Evolutionary conservation across 441 rosid species (phyloP), one percentile per base, ranked within the genome.

Genomic region (Erodium trifolium): DNA sequence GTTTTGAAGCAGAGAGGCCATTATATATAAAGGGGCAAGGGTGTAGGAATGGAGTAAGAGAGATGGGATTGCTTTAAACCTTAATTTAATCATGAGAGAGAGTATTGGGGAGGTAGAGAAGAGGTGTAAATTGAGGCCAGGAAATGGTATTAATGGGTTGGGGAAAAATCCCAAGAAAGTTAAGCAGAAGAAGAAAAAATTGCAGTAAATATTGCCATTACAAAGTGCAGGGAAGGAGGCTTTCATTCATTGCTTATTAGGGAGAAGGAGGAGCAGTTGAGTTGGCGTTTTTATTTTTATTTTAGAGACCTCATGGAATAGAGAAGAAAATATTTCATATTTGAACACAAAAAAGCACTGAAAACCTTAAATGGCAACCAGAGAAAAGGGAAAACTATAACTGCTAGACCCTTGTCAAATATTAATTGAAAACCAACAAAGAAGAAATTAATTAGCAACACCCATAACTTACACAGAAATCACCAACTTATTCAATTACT

Each of bases 61-160:
- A 34, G 37, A 34, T 34, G 37, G 37, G 37, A 34, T 34, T 34
- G 37, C 37, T 82, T 88, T 81, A 86, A 91, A 85, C 86, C 86
- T 81, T 85, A 82, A 83, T 82, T 91, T 73, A 91, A 93, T 91
- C 84, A 79, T 69, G 85, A 78, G 74, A 73, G 77, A 79, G 82
- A 77, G 87, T 57, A 2, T 17, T 18, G 37, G 37, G 37, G 37
- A 34, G 63, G 63, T 57, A 57, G 63, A 57, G 37, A 57, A 17
- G 23, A 57, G 63, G 63, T 57, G 63, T 83, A 84, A 88, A 86
- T 87, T 84, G 83, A 57, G 63, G 23, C 23, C 27, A 57, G 63
- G 27, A 57, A 86, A 79, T 76, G 84, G 84, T 70, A 81, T 79
- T 83, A 78, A 81, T 79, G 78, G 68, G 69, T 67, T 68, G 72